Evolutionary conservation across 495 filamentous ascomycete species (phyloP), one percentile per base, ranked within the genome.

Genomic region (Paragyromitra xinjiangensis): DNA sequence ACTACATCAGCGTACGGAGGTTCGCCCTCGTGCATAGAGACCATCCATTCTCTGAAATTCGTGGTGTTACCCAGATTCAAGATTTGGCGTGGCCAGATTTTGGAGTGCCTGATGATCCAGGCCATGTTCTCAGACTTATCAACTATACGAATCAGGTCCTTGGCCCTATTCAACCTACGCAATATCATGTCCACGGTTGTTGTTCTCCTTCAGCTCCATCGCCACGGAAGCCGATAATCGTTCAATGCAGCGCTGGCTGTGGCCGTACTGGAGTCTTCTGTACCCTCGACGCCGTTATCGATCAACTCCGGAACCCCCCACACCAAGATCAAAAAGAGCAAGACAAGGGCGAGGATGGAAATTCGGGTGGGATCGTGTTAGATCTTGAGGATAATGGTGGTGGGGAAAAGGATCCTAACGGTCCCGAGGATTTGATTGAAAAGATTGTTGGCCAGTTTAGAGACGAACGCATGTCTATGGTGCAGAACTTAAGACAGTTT

Each of bases 61-160:
- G 94, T 14, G 93, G 97, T 83, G 92, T 99, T 80, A 97, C 93
- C 0, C 95, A 99, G 74, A 87, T 99, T 1, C 95, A 99, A 73
- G 97, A 97, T 81, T 89, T 93, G 3, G 90, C 89, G 24, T 99
- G 95, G 95, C 95, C 95, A 0, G 95, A 99, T 82, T 97, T 98
- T 81, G 95, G 95, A 39, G 91, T 94, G 0, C 95, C 94, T 0
- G 94, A 95, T 3, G 92, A 95, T 71, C 93, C 95, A 3, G 87
- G 87, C 6, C 93, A 99, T 80, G 86, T 99, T 1, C 86, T 98
- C 0, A 90, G 91, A 7, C 84, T 99, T 12, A 91, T 98, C 63
- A 93, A 97, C 84, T 89, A 86, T 51, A 77, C 67, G 19, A 73
- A 83, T 34, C 81, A 84, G 22, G 82, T 86, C 34, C 80, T 85